Percentiles rank a stretch among this genome's conserved stretches.
These are phyloP conservation scores for Ceratobasidium sp. DNA, from an alignment of 1,284 basidiomycete species.

Conservation along the genomic window DNA sequence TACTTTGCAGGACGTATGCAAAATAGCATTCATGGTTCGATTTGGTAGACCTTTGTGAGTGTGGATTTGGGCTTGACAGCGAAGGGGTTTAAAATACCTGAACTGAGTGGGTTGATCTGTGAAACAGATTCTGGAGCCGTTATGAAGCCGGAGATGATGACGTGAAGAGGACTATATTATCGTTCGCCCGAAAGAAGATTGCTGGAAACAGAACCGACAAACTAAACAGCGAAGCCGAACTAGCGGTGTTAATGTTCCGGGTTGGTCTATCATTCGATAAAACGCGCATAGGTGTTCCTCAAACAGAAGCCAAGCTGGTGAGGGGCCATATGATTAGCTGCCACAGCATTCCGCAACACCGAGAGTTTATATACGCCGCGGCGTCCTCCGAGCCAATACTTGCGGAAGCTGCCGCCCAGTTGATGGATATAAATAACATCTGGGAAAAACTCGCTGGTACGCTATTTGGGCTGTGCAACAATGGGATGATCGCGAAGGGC, in stretches of 20 bases:
- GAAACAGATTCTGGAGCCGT: not conserved
- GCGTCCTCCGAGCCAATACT: no score
- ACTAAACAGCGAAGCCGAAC: not conserved
- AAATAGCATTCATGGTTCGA: not conserved
- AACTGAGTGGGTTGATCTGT: not conserved
- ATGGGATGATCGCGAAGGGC: not conserved
- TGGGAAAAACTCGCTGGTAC: not conserved
- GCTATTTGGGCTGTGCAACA: not conserved
- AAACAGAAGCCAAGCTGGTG: not conserved
- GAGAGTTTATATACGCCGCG: slow-evolving; percentile 39
- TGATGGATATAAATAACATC: not conserved
- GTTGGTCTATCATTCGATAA: not conserved
- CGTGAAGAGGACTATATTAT: not conserved
- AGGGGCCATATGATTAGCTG: slow-evolving; percentile 39
- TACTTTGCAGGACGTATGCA: not conserved
- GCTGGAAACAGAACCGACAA: not conserved
- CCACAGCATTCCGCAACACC: slow-evolving; percentile 39
- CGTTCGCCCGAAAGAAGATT: not conserved
- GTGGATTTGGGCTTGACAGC: not conserved
- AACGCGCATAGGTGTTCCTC: not conserved
- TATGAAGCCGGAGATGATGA: not conserved
- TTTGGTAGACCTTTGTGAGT: slow-evolving; percentile 12
- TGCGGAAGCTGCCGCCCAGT: slow-evolving; percentile 43
- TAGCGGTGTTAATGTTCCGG: not conserved
- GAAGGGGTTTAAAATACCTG: no score